phyloP scores from a whole-genome alignment of 2,329 filamentous ascomycete species.

The Bipolaris sorokiniana region DNA sequence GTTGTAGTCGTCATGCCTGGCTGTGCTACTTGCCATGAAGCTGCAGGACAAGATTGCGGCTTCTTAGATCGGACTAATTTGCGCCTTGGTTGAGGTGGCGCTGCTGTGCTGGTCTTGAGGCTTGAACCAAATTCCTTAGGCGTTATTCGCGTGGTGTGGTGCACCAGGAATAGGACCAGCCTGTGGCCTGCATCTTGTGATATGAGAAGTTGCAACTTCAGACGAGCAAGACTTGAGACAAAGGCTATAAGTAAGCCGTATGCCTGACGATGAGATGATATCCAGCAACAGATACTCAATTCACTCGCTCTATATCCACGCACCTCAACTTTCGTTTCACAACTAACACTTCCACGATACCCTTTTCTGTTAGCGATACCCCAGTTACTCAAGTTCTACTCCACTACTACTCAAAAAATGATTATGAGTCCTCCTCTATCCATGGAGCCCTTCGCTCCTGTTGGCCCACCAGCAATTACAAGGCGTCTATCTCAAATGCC shows the following conservation, averaged over 20 bases:
- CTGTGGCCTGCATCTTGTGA: constrained; percentile 6
- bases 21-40: constrained; percentile 18
- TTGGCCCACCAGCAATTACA: constrained; percentile 11
- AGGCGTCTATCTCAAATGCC: constrained; percentile 21
- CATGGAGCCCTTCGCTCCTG: constrained; percentile 6
- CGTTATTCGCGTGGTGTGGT: constrained; percentile 12
- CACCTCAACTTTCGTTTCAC: constrained; percentile 1
- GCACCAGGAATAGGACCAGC: constrained; percentile 14
- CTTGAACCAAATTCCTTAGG: constrained; percentile 15
- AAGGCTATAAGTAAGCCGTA: constrained; percentile 24
- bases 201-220: constrained; percentile 4
- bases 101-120: constrained; percentile 16
- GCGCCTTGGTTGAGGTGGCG: no score
- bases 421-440: constrained; percentile 18
- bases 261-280: constrained; percentile 10
- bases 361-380: not conserved
- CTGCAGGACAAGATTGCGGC: not conserved
- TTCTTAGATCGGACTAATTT: no score
- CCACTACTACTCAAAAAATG: constrained; percentile 8
- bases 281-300: constrained; percentile 11
- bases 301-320: constrained; percentile 15
- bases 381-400: not conserved
- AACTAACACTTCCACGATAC: not conserved
- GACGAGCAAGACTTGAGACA: constrained; percentile 1
- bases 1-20: constrained; percentile 28